Percentiles rank a stretch among this genome's conserved stretches.
These are phyloP conservation scores for Chaetomiaceae sp. DNA, from an alignment of 2,329 filamentous ascomycete genomes.

Conservation along the genomic window DNA sequence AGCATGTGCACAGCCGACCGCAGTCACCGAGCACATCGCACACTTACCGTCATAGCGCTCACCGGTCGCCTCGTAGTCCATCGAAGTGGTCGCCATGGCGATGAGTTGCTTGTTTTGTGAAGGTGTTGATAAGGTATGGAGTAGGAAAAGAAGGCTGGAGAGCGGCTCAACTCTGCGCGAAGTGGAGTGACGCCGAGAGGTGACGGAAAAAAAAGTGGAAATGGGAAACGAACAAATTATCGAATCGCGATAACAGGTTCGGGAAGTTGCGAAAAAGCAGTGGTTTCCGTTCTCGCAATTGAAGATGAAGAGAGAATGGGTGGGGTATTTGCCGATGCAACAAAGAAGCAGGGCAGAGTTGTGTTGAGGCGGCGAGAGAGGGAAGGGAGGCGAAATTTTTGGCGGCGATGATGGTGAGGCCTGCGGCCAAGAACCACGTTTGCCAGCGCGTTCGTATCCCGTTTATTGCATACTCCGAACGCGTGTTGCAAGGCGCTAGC, in stretches of 20 bases:
- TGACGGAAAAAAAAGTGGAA: not conserved
- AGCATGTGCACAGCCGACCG: not conserved
- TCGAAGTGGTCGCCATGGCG: constrained; percentile 59
- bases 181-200: constrained; percentile 6
- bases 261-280: not conserved
- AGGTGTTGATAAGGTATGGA: constrained; percentile 4
- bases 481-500: no score
- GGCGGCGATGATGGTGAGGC: constrained; percentile 9
- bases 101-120: constrained; percentile 21
- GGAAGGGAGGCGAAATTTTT: constrained; percentile 19
- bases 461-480: constrained; percentile 14
- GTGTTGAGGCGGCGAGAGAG: constrained; percentile 1
- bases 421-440: not conserved
- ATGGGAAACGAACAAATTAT: constrained; percentile 3
- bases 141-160: not conserved
- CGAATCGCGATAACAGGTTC: not conserved
- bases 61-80: constrained; percentile 67
- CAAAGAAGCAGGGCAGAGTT: constrained; percentile 9
- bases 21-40: not conserved
- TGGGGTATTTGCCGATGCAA: constrained; percentile 5
- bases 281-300: not conserved
- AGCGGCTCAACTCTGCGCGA: not conserved
- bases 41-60: constrained; percentile 62
- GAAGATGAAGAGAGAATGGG: not conserved
- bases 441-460: constrained; percentile 5